Evolutionary conservation across 2,329 filamentous ascomycete genomes (phyloP).

Genomic region (Monilinia laxa): DNA sequence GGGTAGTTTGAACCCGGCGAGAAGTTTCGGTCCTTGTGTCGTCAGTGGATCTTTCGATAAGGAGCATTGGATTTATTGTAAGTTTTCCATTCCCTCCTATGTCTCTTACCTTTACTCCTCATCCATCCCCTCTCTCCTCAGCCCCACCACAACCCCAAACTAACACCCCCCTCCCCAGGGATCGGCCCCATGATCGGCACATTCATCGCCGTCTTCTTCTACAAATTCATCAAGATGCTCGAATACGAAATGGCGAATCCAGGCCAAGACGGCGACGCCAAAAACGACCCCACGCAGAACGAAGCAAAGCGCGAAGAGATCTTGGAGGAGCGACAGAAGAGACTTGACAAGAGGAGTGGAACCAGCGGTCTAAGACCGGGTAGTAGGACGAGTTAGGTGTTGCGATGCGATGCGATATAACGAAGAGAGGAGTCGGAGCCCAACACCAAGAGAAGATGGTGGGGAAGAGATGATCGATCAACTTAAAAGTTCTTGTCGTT

Average conservation of each 20-base stretch:
- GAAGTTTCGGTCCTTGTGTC: slow-evolving; percentile 50
- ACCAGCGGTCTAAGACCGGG: neutral
- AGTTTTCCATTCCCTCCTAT: neutral
- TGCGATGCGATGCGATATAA: too few relatives aligned
- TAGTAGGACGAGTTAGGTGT: neutral
- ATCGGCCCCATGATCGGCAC: slow-evolving; percentile 53
- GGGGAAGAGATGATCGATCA: too few relatives aligned
- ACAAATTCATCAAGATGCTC: slow-evolving; percentile 50
- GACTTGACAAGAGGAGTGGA: slow-evolving; percentile 8
- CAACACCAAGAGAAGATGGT: too few relatives aligned
- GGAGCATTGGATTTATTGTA: slow-evolving; percentile 51
- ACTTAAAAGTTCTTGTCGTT: too few relatives aligned
- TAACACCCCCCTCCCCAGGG: slow-evolving; percentile 34
- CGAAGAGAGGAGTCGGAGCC: too few relatives aligned
- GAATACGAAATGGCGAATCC: slow-evolving; percentile 50
- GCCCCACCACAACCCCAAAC: neutral
- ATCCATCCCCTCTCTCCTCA: too few relatives aligned
- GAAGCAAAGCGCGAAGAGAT: slow-evolving; percentile 12
- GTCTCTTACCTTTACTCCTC: too few relatives aligned
- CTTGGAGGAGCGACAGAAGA: slow-evolving; percentile 13
- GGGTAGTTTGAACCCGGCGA: slow-evolving; percentile 49
- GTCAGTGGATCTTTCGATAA: slow-evolving; percentile 45
- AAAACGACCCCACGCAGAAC: slow-evolving; percentile 24
- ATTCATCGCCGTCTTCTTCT: slow-evolving; percentile 49
- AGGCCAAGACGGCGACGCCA: slow-evolving; percentile 36